Evolutionary conservation across 768 basidiomycete genomes (phyloP).

Genomic region (Lepiota venenata): DNA sequence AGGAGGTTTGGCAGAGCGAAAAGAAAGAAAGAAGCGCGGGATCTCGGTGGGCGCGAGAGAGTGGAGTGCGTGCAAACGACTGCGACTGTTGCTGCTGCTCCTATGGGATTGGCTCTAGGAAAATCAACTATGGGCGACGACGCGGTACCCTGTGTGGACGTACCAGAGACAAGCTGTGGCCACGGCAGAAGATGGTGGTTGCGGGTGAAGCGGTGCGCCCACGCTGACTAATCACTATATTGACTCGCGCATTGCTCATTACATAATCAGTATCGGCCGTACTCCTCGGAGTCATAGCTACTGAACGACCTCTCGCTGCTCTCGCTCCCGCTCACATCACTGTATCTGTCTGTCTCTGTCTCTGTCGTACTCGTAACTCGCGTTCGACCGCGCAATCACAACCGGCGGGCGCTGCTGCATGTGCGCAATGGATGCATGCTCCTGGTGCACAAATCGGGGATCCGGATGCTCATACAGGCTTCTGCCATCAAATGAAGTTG

Average conservation of each 20-base stretch:
- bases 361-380: not conserved
- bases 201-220: too few relatives aligned
- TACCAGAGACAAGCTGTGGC: too few relatives aligned
- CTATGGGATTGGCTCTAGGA: slow-evolving; percentile 2
- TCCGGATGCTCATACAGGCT: slow-evolving; percentile 8
- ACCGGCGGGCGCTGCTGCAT: not conserved
- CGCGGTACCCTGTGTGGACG: too few relatives aligned
- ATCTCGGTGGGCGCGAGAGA: slow-evolving; percentile 11
- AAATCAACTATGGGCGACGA: too few relatives aligned
- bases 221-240: too few relatives aligned
- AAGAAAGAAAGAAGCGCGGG: not conserved
- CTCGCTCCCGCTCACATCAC: not conserved
- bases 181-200: too few relatives aligned
- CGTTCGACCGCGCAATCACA: slow-evolving; percentile 6
- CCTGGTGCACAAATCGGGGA: not conserved
- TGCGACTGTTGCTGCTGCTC: slow-evolving; percentile 6
- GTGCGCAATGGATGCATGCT: not conserved
- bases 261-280: not conserved
- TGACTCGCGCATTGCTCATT: too few relatives aligned
- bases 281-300: not conserved
- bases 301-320: slow-evolving; percentile 7
- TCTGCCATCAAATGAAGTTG: not conserved
- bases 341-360: not conserved
- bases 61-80: not conserved
- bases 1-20: slow-evolving; percentile 2